Conservation (phyloP, 2,329 filamentous ascomycete species). For the Ophiostoma ulmi region DNA sequence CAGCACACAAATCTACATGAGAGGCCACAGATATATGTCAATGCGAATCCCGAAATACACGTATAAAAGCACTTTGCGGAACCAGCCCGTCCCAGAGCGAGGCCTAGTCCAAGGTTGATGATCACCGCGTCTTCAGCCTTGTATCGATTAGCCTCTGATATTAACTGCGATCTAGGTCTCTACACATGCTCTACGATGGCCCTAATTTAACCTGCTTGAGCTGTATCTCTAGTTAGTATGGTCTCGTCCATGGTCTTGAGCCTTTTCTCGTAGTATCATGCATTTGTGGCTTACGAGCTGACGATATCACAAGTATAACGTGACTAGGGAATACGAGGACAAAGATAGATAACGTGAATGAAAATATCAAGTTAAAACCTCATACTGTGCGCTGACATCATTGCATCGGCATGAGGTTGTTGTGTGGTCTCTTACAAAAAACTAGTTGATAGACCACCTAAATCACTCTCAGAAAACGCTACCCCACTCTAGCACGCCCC, state of each 20-base stretch:
- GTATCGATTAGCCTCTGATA: not conserved
- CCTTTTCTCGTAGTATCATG: not conserved
- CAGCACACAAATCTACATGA: too few species aligned
- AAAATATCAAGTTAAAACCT: not conserved
- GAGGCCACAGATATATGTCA: too few species aligned
- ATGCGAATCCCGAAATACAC: too few species aligned
- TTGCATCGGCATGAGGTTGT: not conserved
- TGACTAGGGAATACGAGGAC: not conserved
- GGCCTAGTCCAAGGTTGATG: not conserved
- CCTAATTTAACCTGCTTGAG: not conserved
- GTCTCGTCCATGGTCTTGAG: not conserved
- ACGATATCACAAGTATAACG: not conserved
- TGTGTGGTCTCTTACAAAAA: too few species aligned
- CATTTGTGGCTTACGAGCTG: not conserved
- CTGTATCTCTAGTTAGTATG: not conserved
- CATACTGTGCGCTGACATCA: not conserved
- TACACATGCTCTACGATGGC: not conserved
- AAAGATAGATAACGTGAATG: not conserved
- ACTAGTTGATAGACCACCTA: not conserved
- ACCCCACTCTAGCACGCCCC: slow-evolving; percentile 6
- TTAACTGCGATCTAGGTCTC: not conserved
- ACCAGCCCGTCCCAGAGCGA: not conserved
- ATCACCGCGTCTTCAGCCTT: not conserved
- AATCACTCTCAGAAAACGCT: not conserved
- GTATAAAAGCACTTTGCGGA: too few species aligned